Evolutionary conservation across 2,329 filamentous ascomycete genomes (phyloP).

Genomic region (Graphiopsis chlorocephala): DNA sequence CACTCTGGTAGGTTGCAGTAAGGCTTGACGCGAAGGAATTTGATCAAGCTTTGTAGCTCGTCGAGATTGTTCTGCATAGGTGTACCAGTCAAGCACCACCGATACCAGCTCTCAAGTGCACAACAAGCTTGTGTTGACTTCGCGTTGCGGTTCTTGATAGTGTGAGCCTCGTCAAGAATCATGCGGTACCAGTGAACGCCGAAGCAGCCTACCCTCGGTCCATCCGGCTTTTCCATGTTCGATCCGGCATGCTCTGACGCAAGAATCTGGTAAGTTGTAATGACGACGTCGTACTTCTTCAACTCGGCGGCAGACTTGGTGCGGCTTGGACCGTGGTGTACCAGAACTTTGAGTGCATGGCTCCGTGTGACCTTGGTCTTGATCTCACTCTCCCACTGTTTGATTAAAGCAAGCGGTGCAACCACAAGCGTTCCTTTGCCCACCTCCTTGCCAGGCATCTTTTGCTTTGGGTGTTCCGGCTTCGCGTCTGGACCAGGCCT

Average conservation of each 20-base stretch:
- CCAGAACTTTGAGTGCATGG: conserved; percentile 73
- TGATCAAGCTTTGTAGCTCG: conserved; percentile 89
- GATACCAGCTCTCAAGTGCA: conserved; percentile 77
- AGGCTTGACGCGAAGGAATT: conserved; percentile 86
- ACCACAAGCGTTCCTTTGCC: conserved; percentile 85
- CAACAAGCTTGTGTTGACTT: conserved; percentile 93
- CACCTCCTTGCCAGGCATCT: conserved; percentile 61
- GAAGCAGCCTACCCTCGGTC: conserved; percentile 77
- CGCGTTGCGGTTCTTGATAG: conserved; percentile 96
- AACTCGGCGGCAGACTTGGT: conserved; percentile 76
- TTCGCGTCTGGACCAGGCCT: conserved; percentile 51
- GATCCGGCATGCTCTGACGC: conserved; percentile 82
- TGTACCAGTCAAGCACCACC: conserved; percentile 95
- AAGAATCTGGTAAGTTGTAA: conserved; percentile 94
- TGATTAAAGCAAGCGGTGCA: conserved; percentile 87
- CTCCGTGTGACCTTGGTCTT: conserved; percentile 71
- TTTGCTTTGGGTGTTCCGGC: conserved; percentile 59
- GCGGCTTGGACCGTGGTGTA: conserved; percentile 86
- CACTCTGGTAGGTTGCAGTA: conserved; percentile 83
- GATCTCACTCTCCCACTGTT: conserved; percentile 95
- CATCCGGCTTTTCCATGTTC: conserved; percentile 55
- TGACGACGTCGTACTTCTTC: conserved; percentile 85
- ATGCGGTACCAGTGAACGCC: conserved; percentile 92
- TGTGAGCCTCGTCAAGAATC: conserved; percentile 94
- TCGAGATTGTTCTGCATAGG: conserved; percentile 99